These are phyloP conservation scores for Usnea hakonensis DNA, from an alignment of 495 filamentous ascomycete genomes.

Conservation along the genomic window DNA sequence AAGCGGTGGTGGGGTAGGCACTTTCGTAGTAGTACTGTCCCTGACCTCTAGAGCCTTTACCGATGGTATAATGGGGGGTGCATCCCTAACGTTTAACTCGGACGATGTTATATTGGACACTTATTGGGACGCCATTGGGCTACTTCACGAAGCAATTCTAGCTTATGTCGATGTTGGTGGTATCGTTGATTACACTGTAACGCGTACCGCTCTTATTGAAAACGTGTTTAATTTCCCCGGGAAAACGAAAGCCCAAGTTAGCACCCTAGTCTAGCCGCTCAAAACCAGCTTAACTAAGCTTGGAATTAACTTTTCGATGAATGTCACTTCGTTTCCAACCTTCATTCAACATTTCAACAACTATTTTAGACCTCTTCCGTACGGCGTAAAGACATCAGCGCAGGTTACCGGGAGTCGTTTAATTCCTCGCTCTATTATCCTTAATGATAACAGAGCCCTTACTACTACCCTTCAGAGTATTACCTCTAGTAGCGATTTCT, in stretches of 20 bases:
- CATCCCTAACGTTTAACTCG: conserved; percentile 3
- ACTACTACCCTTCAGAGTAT: conserved; percentile 29
- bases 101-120: conserved; percentile 22
- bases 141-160: conserved; percentile 30
- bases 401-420: conserved; percentile 44
- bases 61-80: background rate
- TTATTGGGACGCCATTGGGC: conserved; percentile 29
- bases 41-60: conserved; percentile 40
- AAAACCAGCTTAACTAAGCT: conserved; percentile 25
- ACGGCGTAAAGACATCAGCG: background rate
- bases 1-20: conserved; percentile 49
- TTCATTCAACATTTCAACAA: conserved; percentile 43
- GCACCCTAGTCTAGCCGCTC: conserved; percentile 30
- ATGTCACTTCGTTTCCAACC: conserved; percentile 28
- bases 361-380: conserved; percentile 31
- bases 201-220: conserved; percentile 6
- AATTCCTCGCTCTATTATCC: conserved; percentile 43
- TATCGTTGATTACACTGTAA: conserved; percentile 1
- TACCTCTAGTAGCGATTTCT: background rate
- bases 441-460: conserved; percentile 41
- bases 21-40: conserved; percentile 54
- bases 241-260: conserved; percentile 27
- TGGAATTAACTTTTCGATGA: conserved; percentile 21
- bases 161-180: conserved; percentile 23
- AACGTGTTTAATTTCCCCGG: conserved; percentile 10